Base-by-base conservation (phyloP, 768 basidiomycete genomes). In the Serendipita sp. region DNA sequence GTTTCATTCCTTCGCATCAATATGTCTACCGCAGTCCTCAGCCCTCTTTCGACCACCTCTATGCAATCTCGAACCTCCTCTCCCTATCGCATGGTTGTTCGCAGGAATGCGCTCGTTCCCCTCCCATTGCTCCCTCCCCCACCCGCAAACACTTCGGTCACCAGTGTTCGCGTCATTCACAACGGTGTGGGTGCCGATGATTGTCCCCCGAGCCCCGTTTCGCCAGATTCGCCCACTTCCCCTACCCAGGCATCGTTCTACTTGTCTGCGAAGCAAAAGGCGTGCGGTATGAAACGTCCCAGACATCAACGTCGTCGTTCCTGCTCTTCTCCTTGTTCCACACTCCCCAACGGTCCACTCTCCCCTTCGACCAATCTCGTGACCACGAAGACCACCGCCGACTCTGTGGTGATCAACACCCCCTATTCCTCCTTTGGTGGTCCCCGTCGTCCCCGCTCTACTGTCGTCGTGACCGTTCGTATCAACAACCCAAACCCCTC, bases 61-160 rank as follows among this genome's bases (percentile, higher is more conserved):
- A 50, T 50, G 45, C 45, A 7, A 5, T 7, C 45, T 1, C 28
- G 20, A 22, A 50, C 28, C 7, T 50, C 45, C 45, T 28, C 45
- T 28, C 20, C 45, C 28, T 22, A 22, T 50, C 45, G 45, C 45
- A 22, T 28, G 20, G 28, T 50, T 28, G 11, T 20, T 34, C 53
- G 53, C 24, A 22, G 53, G 17, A 58, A 58, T 58, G 53, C 53
- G 17, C 53, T 58, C 31, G 53, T 58, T n/a, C 53, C 53, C 4
- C 53, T 58, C 30, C 53, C 53, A 11, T 34, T 58, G 22, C 53
- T 58, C n/a, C 53, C 53, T 58, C 53, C 53, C 9, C 24, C 31
- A 22, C 53, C 53, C 9, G 22, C 24, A 26, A 58, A 58, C 31
- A 31, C 53, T 31, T 17, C 31, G 17, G 53, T 58, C 22, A 58